A percentile compares a stretch with the other conserved stretches of the same genome.
Conservation (phyloP, 768 basidiomycete species). For the Hemileccinum impolitum region DNA sequence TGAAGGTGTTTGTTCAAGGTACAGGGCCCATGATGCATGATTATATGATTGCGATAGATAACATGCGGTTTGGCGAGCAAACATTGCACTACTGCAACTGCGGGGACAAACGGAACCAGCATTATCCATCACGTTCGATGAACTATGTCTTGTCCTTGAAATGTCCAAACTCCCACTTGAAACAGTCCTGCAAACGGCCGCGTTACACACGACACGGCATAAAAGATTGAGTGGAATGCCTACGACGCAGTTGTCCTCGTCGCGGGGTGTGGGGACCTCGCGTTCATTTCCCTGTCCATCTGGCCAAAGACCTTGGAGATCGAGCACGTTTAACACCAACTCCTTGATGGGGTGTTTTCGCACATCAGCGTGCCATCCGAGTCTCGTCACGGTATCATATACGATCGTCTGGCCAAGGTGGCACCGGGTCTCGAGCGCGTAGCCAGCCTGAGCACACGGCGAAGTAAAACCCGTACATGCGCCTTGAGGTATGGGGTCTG, state of each 20-base stretch:
- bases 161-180: constrained; percentile 69
- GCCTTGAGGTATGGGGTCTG: constrained; percentile 67
- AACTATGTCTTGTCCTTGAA: constrained; percentile 30
- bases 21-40: too few relatives aligned
- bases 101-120: too few relatives aligned
- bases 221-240: constrained; percentile 16
- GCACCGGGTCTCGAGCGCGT: constrained; percentile 58
- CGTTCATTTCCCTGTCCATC: constrained; percentile 35
- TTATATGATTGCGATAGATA: too few relatives aligned
- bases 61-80: constrained; percentile 1
- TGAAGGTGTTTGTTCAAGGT: constrained; percentile 79
- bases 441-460: constrained; percentile 61
- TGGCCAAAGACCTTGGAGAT: constrained; percentile 42
- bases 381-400: constrained; percentile 63
- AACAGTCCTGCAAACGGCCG: constrained; percentile 57
- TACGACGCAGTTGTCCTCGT: constrained; percentile 64
- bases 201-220: neutral
- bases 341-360: constrained; percentile 53
- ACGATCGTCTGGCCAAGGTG: constrained; percentile 62
- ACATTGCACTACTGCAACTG: constrained; percentile 2
- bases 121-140: neutral
- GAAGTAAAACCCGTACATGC: constrained; percentile 49
- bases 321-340: constrained; percentile 52
- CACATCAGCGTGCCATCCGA: constrained; percentile 59
- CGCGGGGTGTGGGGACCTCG: constrained; percentile 55